phyloP scores from a whole-genome alignment of 345 rosid genomes.

The Triadica sebifera region DNA sequence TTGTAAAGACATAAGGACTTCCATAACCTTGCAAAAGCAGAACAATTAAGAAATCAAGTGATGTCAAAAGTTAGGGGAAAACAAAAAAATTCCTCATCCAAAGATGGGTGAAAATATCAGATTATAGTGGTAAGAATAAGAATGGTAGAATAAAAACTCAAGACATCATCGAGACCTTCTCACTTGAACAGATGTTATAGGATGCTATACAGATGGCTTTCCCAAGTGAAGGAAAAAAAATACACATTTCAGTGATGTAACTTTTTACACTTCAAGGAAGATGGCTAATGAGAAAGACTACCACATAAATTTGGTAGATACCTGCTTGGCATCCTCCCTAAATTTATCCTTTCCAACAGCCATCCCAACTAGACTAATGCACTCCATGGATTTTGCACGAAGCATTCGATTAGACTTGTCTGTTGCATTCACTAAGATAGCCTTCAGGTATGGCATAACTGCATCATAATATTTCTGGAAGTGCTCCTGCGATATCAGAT shows the following conservation, averaged over 20 bases:
- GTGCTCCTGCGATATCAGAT: slow-evolving; percentile 62
- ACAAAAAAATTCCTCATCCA: neutral
- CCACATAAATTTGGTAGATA: slow-evolving; percentile 17
- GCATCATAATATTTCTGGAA: slow-evolving; percentile 96
- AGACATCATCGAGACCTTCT: neutral
- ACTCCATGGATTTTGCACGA: slow-evolving; percentile 99
- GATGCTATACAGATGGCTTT: too few relatives aligned
- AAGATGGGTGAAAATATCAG: neutral
- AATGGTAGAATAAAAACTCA: neutral
- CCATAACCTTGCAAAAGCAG: slow-evolving; percentile 72
- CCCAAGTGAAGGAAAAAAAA: neutral
- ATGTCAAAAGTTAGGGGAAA: neutral
- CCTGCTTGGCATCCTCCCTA: slow-evolving; percentile 98
- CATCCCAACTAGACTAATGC: slow-evolving; percentile 99
- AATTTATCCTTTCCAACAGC: slow-evolving; percentile 99
- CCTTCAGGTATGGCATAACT: slow-evolving; percentile 94
- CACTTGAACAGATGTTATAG: neutral
- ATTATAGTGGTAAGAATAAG: neutral
- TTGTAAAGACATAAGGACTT: slow-evolving; percentile 97
- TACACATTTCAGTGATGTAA: neutral
- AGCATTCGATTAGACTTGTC: slow-evolving; percentile 99
- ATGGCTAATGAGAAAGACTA: neutral
- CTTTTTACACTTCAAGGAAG: neutral
- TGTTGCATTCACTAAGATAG: slow-evolving; percentile 89
- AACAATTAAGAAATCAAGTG: neutral